Percentiles rank a stretch among this genome's conserved stretches.
phyloP scores from a whole-genome alignment of 202 grass and related monocot species.

The Setaria italica region DNA sequence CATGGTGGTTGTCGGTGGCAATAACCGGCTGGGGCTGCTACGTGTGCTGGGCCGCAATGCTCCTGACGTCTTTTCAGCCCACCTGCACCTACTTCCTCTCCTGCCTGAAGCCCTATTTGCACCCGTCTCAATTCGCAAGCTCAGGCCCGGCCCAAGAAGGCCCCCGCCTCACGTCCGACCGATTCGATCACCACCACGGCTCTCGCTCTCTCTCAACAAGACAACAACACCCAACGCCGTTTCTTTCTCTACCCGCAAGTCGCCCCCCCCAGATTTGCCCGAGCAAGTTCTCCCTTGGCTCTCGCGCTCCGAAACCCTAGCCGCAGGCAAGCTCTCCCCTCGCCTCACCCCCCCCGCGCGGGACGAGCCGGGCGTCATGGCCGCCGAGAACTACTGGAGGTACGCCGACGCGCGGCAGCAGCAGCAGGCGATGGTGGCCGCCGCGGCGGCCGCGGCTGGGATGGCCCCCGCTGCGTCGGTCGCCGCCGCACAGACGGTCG shows the following conservation, averaged over 20 bases:
- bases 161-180: background rate
- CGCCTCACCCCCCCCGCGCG: background rate
- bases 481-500: conserved; percentile 12
- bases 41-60: background rate
- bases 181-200: conserved; percentile 9
- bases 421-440: conserved; percentile 61
- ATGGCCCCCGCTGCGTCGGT: conserved; percentile 42
- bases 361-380: conserved; percentile 40
- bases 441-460: conserved; percentile 54
- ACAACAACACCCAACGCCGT: too few relatives aligned
- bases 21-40: background rate
- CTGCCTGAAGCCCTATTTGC: background rate
- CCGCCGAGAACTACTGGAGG: conserved; percentile 71
- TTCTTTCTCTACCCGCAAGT: background rate
- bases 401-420: conserved; percentile 68
- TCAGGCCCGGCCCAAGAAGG: background rate
- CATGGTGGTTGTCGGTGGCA: background rate
- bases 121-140: background rate
- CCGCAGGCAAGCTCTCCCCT: background rate
- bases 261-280: conserved; percentile 10
- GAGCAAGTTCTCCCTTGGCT: background rate
- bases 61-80: background rate
- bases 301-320: conserved; percentile 52
- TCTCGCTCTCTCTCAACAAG: background rate
- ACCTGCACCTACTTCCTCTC: background rate